A percentile compares a stretch with the other conserved stretches of the same genome.
phyloP scores from a whole-genome alignment of 2,329 filamentous ascomycete genomes.

The Juglanconis juglandina region DNA sequence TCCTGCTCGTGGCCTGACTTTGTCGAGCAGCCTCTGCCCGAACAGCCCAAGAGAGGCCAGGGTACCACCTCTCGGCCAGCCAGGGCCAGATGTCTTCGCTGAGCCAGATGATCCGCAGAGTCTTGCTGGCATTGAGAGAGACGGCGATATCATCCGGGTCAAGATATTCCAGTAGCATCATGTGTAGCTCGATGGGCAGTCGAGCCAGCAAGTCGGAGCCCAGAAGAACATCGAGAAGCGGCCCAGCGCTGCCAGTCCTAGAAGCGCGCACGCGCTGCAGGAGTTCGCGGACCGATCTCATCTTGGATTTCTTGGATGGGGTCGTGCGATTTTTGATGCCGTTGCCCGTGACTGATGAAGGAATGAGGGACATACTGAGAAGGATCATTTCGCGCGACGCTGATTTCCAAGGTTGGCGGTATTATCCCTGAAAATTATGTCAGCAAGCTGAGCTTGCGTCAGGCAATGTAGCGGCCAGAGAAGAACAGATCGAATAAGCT shows the following conservation, averaged over 20 bases:
- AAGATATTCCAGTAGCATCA: background rate
- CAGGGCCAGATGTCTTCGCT: background rate
- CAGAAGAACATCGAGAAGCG: background rate
- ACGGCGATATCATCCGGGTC: background rate
- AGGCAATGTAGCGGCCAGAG: no score
- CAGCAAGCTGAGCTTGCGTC: no score
- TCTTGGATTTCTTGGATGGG: background rate
- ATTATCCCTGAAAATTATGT: no score
- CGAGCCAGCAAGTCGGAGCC: background rate
- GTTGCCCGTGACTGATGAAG: no score
- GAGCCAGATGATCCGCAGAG: background rate
- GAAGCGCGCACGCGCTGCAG: background rate
- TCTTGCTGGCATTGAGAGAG: background rate
- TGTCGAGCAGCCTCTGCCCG: background rate
- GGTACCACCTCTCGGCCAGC: background rate
- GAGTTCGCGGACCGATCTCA: background rate
- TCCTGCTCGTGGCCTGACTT: no score
- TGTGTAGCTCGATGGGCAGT: background rate
- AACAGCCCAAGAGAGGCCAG: background rate
- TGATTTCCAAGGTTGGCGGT: no score
- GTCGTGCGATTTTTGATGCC: no score
- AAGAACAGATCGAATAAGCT: no score
- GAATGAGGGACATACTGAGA: no score
- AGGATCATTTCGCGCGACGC: no score
- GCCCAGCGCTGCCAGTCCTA: background rate